Evolutionary conservation across 495 filamentous ascomycete species (phyloP).

Genomic region (Annulohypoxylon stygium): DNA sequence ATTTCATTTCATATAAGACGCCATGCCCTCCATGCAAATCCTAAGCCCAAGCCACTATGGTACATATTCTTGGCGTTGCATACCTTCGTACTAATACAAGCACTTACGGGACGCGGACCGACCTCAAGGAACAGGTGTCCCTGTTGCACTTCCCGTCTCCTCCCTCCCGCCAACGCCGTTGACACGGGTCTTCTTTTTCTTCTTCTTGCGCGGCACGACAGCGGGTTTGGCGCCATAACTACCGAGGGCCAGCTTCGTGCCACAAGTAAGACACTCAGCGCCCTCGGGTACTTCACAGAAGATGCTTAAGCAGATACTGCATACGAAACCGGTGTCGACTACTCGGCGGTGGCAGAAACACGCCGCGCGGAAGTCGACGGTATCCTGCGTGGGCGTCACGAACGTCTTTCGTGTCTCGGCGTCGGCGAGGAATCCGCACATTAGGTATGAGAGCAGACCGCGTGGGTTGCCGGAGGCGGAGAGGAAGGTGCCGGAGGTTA

Average conservation of each 20-base stretch:
- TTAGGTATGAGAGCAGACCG: conserved; percentile 88
- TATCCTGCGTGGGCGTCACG: conserved; percentile 81
- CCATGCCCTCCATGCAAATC: conserved; percentile 25
- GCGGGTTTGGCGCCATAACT: conserved; percentile 80
- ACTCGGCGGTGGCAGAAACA: conserved; percentile 96
- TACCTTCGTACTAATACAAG: conserved; percentile 12
- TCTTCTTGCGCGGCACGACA: conserved; percentile 81
- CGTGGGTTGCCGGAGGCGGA: conserved; percentile 69
- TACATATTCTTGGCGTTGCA: conserved; percentile 10
- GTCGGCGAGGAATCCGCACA: conserved; percentile 93
- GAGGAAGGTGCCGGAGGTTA: conserved; percentile 90
- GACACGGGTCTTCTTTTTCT: conserved; percentile 67
- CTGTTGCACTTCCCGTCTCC: conserved; percentile 59
- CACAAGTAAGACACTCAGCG: conserved; percentile 89
- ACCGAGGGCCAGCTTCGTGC: conserved; percentile 80
- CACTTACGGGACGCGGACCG: background rate
- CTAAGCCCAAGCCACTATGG: conserved; percentile 8
- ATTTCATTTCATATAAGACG: conserved; percentile 17
- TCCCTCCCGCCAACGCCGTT: conserved; percentile 51
- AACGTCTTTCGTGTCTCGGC: conserved; percentile 73
- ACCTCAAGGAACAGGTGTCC: conserved; percentile 51
- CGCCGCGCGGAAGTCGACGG: conserved; percentile 95
- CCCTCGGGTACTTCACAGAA: conserved; percentile 63
- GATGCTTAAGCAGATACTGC: conserved; percentile 92
- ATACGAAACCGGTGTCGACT: conserved; percentile 93